Conservation (phyloP, 2,329 filamentous ascomycete species). For the Cladorrhinum sp. region DNA sequence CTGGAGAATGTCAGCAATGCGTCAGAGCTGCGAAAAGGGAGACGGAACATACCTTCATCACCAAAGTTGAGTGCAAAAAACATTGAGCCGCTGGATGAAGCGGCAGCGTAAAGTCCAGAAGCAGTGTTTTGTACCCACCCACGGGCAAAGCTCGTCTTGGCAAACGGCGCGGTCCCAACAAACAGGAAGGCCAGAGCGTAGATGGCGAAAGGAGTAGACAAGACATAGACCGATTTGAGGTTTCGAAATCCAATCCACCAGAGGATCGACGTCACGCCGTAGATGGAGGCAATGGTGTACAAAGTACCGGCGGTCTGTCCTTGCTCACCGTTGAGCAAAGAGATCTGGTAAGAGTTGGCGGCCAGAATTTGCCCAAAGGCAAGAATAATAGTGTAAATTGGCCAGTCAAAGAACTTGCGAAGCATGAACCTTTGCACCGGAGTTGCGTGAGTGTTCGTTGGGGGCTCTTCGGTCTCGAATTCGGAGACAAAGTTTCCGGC, state of each 20-base stretch:
- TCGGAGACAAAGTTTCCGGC: constrained; percentile 3
- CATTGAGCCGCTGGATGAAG: constrained; percentile 59
- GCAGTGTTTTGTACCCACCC: constrained; percentile 56
- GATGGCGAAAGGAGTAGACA: constrained; percentile 58
- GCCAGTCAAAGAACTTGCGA: constrained; percentile 59
- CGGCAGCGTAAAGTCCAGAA: constrained; percentile 58
- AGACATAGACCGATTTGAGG: constrained; percentile 51
- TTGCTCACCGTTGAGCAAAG: constrained; percentile 59
- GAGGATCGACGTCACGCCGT: constrained; percentile 52
- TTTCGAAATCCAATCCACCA: constrained; percentile 63
- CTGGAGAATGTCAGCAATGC: constrained; percentile 25
- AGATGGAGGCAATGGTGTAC: constrained; percentile 58
- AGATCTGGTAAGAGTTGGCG: constrained; percentile 65
- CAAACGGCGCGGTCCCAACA: constrained; percentile 56
- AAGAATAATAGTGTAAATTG: constrained; percentile 58
- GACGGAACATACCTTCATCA: constrained; percentile 40
- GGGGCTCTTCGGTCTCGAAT: constrained; percentile 10
- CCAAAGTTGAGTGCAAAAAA: constrained; percentile 67
- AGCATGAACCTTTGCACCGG: constrained; percentile 46
- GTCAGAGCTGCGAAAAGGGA: background rate
- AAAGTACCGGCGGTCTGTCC: constrained; percentile 56
- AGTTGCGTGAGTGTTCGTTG: constrained; percentile 2
- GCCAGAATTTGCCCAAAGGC: constrained; percentile 61
- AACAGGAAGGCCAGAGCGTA: constrained; percentile 61
- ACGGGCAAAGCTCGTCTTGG: constrained; percentile 35